Evolutionary conservation across 2,329 filamentous ascomycete species (phyloP).

Genomic region (Nemania bipapillata): DNA sequence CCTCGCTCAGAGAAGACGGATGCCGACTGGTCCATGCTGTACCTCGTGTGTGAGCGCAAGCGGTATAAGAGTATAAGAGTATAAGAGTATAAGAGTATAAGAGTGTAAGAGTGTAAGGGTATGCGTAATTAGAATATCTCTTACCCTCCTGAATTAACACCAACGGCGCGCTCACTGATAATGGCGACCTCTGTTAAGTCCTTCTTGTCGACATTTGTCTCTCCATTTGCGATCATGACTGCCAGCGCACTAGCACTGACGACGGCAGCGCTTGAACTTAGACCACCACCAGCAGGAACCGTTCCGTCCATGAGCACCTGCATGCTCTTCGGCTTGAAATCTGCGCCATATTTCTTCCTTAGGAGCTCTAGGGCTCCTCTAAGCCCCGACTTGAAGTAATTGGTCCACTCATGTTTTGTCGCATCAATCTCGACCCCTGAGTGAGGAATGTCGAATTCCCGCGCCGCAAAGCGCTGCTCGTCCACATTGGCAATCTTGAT

Average conservation of each 20-base stretch:
- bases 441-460: slow-evolving; percentile 76
- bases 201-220: slow-evolving; percentile 83
- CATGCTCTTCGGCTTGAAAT: slow-evolving; percentile 79
- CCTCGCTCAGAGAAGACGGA: slow-evolving; percentile 91
- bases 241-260: slow-evolving; percentile 90
- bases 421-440: slow-evolving; percentile 82
- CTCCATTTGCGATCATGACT: slow-evolving; percentile 85
- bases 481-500: slow-evolving; percentile 85
- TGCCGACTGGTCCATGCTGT: slow-evolving; percentile 94
- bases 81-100: too few relatives aligned
- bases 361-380: slow-evolving; percentile 83
- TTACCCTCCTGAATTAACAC: slow-evolving; percentile 94
- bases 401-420: slow-evolving; percentile 90
- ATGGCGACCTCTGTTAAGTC: slow-evolving; percentile 92
- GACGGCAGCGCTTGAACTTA: slow-evolving; percentile 94
- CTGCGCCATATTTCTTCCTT: slow-evolving; percentile 68
- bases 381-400: slow-evolving; percentile 96
- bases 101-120: too few relatives aligned
- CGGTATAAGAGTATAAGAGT: slow-evolving; percentile 14
- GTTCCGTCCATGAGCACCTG: slow-evolving; percentile 90
- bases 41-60: slow-evolving; percentile 30
- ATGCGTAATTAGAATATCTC: slow-evolving; percentile 44
- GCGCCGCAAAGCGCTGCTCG: slow-evolving; percentile 76
- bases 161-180: slow-evolving; percentile 91
- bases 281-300: slow-evolving; percentile 88